These are phyloP conservation scores for Melampsora abietis-canadensis DNA, from an alignment of 1,284 basidiomycete genomes.

Conservation along the genomic window DNA sequence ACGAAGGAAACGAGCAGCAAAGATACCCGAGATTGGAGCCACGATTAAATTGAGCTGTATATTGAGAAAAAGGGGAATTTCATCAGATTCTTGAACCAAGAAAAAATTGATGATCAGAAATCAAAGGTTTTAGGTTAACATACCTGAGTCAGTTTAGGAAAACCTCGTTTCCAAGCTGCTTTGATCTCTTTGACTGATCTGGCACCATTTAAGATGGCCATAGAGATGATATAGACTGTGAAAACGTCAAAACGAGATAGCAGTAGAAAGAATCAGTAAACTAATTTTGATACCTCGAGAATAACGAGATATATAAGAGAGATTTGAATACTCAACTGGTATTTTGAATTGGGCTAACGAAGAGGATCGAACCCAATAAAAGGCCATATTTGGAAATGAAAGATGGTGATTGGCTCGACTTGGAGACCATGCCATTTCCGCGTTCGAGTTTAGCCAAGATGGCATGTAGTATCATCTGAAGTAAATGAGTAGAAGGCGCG, in stretches of 20 bases:
- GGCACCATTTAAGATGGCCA: slow-evolving; percentile 81
- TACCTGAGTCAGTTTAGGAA: slow-evolving; percentile 25
- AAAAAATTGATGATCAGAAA: background rate
- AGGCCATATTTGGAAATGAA: slow-evolving; percentile 67
- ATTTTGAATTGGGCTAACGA: slow-evolving; percentile 74
- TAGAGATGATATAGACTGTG: slow-evolving; percentile 65
- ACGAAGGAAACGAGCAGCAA: slow-evolving; percentile 27
- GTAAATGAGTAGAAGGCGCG: slow-evolving; percentile 14
- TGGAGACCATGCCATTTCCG: background rate
- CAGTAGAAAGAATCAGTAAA: slow-evolving; percentile 1
- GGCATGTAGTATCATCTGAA: slow-evolving; percentile 20
- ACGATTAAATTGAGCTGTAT: slow-evolving; percentile 18
- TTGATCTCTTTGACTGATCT: slow-evolving; percentile 64
- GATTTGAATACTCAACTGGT: slow-evolving; percentile 59
- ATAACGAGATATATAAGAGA: background rate
- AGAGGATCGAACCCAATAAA: slow-evolving; percentile 72
- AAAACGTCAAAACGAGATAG: slow-evolving; percentile 17
- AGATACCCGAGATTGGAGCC: slow-evolving; percentile 17
- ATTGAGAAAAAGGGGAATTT: background rate
- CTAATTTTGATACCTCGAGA: slow-evolving; percentile 14
- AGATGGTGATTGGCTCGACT: background rate
- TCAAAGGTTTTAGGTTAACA: background rate
- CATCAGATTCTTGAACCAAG: background rate
- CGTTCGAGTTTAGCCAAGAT: slow-evolving; percentile 13
- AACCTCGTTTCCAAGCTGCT: slow-evolving; percentile 29